Conservation (phyloP, 768 basidiomycete genomes). For the Boletus pseudo-olivaceus region DNA sequence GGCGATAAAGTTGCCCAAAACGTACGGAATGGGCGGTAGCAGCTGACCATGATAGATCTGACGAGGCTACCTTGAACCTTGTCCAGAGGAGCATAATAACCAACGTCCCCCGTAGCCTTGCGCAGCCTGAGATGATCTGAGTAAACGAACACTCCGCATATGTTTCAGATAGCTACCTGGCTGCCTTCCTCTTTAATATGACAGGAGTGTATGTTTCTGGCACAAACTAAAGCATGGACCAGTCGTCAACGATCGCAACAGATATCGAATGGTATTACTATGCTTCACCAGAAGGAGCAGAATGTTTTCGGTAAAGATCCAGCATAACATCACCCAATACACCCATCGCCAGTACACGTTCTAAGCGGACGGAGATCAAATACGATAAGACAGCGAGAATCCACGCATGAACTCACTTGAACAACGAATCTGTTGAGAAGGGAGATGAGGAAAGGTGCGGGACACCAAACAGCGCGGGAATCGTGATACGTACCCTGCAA, state of each 20-base stretch:
- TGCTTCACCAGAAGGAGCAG: slow-evolving; percentile 49
- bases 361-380: slow-evolving; percentile 27
- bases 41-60: slow-evolving; percentile 51
- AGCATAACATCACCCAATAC: slow-evolving; percentile 65
- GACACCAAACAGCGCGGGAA: background rate
- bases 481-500: slow-evolving; percentile 48
- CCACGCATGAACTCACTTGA: slow-evolving; percentile 38
- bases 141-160: background rate
- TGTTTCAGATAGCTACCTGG: slow-evolving; percentile 33
- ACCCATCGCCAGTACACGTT: slow-evolving; percentile 73
- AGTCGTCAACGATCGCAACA: background rate
- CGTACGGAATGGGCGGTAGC: slow-evolving; percentile 71
- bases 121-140: slow-evolving; percentile 38
- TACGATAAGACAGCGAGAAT: background rate
- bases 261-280: too few relatives aligned
- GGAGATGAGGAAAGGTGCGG: background rate
- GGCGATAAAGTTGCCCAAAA: background rate
- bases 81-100: slow-evolving; percentile 62
- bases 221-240: slow-evolving; percentile 42
- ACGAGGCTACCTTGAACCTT: slow-evolving; percentile 41
- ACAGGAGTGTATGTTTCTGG: slow-evolving; percentile 72
- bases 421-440: slow-evolving; percentile 57
- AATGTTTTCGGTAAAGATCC: slow-evolving; percentile 55
- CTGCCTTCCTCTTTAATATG: slow-evolving; percentile 58
- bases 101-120: slow-evolving; percentile 47